Conservation (phyloP, 2,329 filamentous ascomycete genomes). For the Rugonectria rugulosa region DNA sequence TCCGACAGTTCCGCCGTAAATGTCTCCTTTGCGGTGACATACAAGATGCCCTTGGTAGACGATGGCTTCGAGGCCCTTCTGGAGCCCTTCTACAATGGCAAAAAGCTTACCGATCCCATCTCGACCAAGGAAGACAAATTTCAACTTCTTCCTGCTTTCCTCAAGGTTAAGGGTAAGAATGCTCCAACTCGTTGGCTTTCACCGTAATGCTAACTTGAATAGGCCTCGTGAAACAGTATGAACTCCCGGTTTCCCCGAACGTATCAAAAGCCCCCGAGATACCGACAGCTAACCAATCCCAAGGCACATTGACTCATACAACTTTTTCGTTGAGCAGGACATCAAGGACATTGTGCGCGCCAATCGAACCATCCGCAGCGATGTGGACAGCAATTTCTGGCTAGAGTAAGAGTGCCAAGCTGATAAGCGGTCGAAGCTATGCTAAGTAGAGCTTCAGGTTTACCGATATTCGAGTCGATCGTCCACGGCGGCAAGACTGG, state of each 20-base stretch:
- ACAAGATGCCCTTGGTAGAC: constrained; percentile 62
- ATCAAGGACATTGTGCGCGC: constrained; percentile 96
- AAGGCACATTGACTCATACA: constrained; percentile 94
- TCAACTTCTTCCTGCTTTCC: constrained; percentile 94
- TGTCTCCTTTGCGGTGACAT: constrained; percentile 44
- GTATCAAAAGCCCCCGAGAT: not conserved
- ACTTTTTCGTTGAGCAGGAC: constrained; percentile 96
- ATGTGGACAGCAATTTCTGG: constrained; percentile 92
- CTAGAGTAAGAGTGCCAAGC: constrained; percentile 65
- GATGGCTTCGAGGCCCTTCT: constrained; percentile 72
- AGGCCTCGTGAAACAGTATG: constrained; percentile 86
- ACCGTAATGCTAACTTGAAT: constrained; percentile 35
- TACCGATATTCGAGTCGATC: constrained; percentile 86
- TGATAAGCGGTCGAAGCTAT: not conserved
- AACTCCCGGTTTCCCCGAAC: not conserved
- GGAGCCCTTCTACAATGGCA: constrained; percentile 73
- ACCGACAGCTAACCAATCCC: constrained; percentile 20
- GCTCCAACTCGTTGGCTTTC: not conserved
- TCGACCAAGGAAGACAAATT: constrained; percentile 85
- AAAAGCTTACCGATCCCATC: constrained; percentile 71
- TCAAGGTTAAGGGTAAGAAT: constrained; percentile 85
- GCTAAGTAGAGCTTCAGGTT: constrained; percentile 56
- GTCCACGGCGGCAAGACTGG: constrained; percentile 80
- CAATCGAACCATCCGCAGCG: constrained; percentile 87
- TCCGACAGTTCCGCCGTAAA: constrained; percentile 34